A percentile compares a stretch with the other conserved stretches of the same genome.
These are phyloP conservation scores for Roridomyces roridus DNA, from an alignment of 768 basidiomycete species.

Conservation along the genomic window DNA sequence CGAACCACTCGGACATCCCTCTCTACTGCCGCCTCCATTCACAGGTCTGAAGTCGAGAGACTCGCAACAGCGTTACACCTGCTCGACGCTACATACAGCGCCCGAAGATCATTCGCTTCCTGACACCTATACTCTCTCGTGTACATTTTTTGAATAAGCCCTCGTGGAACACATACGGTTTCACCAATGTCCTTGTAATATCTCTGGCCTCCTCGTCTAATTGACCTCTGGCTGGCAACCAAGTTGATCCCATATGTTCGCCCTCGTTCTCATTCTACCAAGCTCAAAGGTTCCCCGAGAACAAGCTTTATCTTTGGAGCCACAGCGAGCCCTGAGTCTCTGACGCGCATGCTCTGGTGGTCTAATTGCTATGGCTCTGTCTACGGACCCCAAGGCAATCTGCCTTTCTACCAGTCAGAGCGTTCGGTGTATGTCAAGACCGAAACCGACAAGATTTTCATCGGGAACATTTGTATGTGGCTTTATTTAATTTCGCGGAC, in stretches of 20 bases:
- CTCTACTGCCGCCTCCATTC: too few species aligned
- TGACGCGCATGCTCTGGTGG: too few species aligned
- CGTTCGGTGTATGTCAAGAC: conserved; percentile 24
- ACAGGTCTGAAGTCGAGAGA: too few species aligned
- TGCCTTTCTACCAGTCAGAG: conserved; percentile 26
- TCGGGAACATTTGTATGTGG: conserved; percentile 10
- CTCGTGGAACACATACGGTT: neutral
- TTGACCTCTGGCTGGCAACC: conserved; percentile 7
- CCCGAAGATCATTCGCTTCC: too few species aligned
- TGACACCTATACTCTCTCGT: too few species aligned
- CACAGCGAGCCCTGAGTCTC: too few species aligned
- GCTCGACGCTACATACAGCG: too few species aligned
- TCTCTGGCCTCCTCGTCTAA: neutral
- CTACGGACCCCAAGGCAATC: conserved; percentile 31
- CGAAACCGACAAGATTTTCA: neutral
- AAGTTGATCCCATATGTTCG: conserved; percentile 2
- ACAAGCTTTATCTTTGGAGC: conserved; percentile 19
- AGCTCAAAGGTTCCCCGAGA: conserved; percentile 19
- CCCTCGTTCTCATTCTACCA: conserved; percentile 2
- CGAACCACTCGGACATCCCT: neutral
- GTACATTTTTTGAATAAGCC: too few species aligned
- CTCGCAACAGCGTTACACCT: too few species aligned
- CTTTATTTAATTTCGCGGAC: neutral
- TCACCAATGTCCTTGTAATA: conserved; percentile 1
- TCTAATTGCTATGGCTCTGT: conserved; percentile 22